Evolutionary conservation across 768 basidiomycete species (phyloP), one percentile per base, ranked within the genome.

Genomic region (Leccinellum albellum): DNA sequence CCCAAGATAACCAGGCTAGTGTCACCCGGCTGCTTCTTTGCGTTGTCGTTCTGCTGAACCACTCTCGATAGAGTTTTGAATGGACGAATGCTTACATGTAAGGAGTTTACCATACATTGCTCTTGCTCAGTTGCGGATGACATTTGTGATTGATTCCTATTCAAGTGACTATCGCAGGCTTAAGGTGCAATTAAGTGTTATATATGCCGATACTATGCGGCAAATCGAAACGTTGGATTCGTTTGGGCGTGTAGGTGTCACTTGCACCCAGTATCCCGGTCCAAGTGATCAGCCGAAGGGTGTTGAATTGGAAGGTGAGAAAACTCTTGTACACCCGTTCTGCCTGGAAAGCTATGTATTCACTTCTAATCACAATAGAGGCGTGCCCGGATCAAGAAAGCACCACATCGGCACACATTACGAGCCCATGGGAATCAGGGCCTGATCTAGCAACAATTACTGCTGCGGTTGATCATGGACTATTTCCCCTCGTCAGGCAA

Each of bases 151-250:
- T 26, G 40, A 31, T 31, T 40, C 37, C 49, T 37, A 28, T 44
- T 20, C 28, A 31, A 91, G 89, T 64, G 83, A 91, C 68, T 91
- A 91, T 66, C 80, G 83, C 3, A 82, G 81, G 13, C 79, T 91
- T n/a, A 91, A 91, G 70, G 89, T 87, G 62, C 76, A 78, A 21
- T 86, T 91, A 14, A 75, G 78, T 9, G 78, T 79, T 3, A 82
- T 89, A 55, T 78, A 79, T 23, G 74, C 70, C 53, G 53, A 59
- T 24, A 17, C 45, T 9, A 51, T 26, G 7, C 70, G 72, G 8
- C 73, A 75, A 52, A 40, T 65, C 24, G 51, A 56, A 13, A 10
- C 40, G 23, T 50, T 54, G 21, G 45, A 28, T 45, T 55, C 32
- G 14, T 28, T 54, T 31, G 51, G 46, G 5, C 15, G 51, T 21